Percentiles rank a stretch among this genome's conserved stretches.
Conservation (phyloP, 2,329 filamentous ascomycete species). For the Ascochyta clinopodiicola region DNA sequence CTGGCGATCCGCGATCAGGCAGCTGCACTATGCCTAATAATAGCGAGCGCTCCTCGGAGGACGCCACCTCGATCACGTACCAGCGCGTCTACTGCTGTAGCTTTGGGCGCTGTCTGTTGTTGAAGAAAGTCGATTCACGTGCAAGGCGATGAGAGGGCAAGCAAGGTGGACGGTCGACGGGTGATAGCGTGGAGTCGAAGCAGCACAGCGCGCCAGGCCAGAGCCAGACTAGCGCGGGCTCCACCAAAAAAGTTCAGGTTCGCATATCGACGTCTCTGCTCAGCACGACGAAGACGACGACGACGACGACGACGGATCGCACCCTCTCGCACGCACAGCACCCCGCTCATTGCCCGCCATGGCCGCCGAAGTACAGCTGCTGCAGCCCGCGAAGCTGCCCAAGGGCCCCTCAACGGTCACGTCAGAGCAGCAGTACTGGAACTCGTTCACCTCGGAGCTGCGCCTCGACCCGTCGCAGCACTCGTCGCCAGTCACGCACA, state of each 20-base stretch:
- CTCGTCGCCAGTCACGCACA: constrained; percentile 87
- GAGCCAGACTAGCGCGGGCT: constrained; percentile 1
- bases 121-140: too few relatives aligned
- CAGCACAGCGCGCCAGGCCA: not conserved
- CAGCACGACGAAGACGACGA: too few relatives aligned
- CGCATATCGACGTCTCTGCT: too few relatives aligned
- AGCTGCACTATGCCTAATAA: constrained; percentile 6
- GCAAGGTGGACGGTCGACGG: too few relatives aligned
- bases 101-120: too few relatives aligned
- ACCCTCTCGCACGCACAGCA: not conserved
- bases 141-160: too few relatives aligned
- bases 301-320: not conserved
- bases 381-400: constrained; percentile 82
- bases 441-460: constrained; percentile 88
- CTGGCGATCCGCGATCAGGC: constrained; percentile 1
- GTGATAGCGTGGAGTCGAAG: not conserved
- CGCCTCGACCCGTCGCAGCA: constrained; percentile 85
- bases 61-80: not conserved
- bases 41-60: not conserved
- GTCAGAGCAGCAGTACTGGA: constrained; percentile 96
- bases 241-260: constrained; percentile 5
- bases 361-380: constrained; percentile 83
- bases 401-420: constrained; percentile 82
- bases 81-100: too few relatives aligned
- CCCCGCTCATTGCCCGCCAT: constrained; percentile 56